Evolutionary conservation across 345 rosid genomes (phyloP), one percentile per base, ranked within the genome.

Genomic region (Heritiera littoralis): DNA sequence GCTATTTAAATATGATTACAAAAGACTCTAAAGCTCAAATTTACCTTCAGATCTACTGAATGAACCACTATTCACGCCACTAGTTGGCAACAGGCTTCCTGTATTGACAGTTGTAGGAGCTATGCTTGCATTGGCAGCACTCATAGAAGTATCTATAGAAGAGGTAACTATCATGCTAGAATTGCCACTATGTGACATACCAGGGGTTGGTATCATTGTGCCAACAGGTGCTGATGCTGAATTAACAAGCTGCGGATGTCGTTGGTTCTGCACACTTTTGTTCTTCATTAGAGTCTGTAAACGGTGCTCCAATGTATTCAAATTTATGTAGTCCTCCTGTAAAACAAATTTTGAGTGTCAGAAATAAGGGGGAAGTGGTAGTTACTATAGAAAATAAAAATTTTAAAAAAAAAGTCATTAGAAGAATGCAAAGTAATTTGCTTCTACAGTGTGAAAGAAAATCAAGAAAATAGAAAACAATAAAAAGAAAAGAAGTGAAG

Each of bases 161-260:
- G 98, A 78, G 71, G 91, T 68, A 63, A 80, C 90, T 84, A 87
- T 82, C 80, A 83, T 40, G 74, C 85, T 89, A 41, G 94, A 74
- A 87, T 86, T 94, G 82, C 79, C 89, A 66, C 86, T 68, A 18
- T 84, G 93, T 35, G 93, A 74, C 84, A 96, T 87, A 63, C 99
- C 99, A 77, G 97, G 98, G 28, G 97, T 96, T 43, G 98, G 98
- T 75, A 96, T 94, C 98, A 96, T 92, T 56, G 94, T 89, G 73
- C 90, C 91, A 85, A 89, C 72, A 13, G 92, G 75, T 40, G 96
- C 71, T 43, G 94, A 85, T 67, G 83, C 35, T 15, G 98, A 85
- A 89, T 83, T 86, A 80, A 86, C 87, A 82, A 78, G 84, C 78
- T 88, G 90, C 13, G 30, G 86, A 72, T 72, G 90, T 38, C 89